Evolutionary conservation across 495 filamentous ascomycete genomes (phyloP), one percentile per base, ranked within the genome.

Genomic region (Ramalina peruviana): DNA sequence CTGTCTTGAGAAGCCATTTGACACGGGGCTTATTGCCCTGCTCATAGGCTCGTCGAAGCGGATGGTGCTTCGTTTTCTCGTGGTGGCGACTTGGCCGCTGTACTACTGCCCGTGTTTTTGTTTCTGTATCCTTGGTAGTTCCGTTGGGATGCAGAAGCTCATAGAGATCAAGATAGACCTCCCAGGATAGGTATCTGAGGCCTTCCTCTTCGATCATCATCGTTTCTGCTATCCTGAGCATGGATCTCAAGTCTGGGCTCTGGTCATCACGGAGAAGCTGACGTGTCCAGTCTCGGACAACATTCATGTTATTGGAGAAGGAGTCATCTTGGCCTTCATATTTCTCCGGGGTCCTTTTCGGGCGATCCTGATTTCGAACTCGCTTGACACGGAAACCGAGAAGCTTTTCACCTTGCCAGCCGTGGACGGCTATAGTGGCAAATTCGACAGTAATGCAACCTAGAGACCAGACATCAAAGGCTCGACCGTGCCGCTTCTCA

Each of bases 401-500:
- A 3, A 41, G 40, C 21, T 23, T 9, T 41, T 41, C 3, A 17
- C 17, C 11, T 20, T 16, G 3, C 43, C 43, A 46, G 43, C 43
- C 43, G 25, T 46, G 15, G 4, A 46, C 25, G 2, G n/a, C 19
- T 21, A 46, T 15, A 2, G 43, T 46, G 7, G n/a, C 3, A 4
- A 46, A 15, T n/a, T 46, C 43, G 25, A 46, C 7, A 1, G 13
- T 23, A 6, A 46, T 27, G 25, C 43, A 46, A 3, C 4, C 43
- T 15, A 46, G 25, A 6, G 25, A 17, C 43, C 43, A 46, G 43
- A 46, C 43, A 46, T 46, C 43, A 15, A 46, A 46, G 43, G 43
- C 43, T 46, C 43, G 19, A 27, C 43, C 43, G 17, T 46, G 25
- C 12, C 25, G 19, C n/a, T 20, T 30, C 9, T 46, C 19, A 23